Evolutionary conservation across 1,284 basidiomycete species (phyloP).

Genomic region (Peniophora sp.): DNA sequence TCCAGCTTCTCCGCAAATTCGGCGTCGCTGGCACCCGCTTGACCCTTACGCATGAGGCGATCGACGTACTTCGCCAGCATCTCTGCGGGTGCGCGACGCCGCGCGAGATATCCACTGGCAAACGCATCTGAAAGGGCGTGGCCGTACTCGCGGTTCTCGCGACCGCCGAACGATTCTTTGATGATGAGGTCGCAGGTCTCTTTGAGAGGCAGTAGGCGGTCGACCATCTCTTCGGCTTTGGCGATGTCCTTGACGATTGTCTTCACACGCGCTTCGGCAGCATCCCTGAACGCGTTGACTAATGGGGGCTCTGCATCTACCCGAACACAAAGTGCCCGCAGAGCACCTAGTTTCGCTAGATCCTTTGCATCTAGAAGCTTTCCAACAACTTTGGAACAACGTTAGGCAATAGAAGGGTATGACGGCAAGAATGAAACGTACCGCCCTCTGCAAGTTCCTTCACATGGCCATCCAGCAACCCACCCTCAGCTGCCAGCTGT

Average conservation of each 20-base stretch:
- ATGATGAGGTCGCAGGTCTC: slow-evolving; percentile 50
- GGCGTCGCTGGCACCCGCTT: slow-evolving; percentile 62
- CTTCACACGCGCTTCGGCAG: slow-evolving; percentile 49
- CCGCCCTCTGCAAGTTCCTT: slow-evolving; percentile 54
- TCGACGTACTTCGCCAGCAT: slow-evolving; percentile 93
- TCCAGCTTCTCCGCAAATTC: slow-evolving; percentile 70
- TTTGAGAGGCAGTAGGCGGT: slow-evolving; percentile 67
- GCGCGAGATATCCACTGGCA: slow-evolving; percentile 71
- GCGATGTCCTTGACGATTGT: slow-evolving; percentile 50
- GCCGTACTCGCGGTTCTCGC: slow-evolving; percentile 36
- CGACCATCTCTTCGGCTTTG: slow-evolving; percentile 73
- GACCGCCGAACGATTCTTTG: slow-evolving; percentile 35
- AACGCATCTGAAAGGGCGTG: slow-evolving; percentile 73
- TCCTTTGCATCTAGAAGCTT: slow-evolving; percentile 48
- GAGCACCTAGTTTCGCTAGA: slow-evolving; percentile 37
- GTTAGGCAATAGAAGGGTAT: slow-evolving; percentile 3
- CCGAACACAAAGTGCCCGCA: slow-evolving; percentile 63
- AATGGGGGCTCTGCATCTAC: slow-evolving; percentile 50
- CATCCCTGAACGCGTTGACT: slow-evolving; percentile 52
- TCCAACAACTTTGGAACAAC: slow-evolving; percentile 62
- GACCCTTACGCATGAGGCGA: slow-evolving; percentile 78
- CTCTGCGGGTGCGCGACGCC: slow-evolving; percentile 87
- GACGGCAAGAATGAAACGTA: slow-evolving; percentile 19
- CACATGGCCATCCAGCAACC: slow-evolving; percentile 41
- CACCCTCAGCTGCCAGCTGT: slow-evolving; percentile 41